Conservation (phyloP, 495 filamentous ascomycete species). For the Friedmanniomyces endolithicus region DNA sequence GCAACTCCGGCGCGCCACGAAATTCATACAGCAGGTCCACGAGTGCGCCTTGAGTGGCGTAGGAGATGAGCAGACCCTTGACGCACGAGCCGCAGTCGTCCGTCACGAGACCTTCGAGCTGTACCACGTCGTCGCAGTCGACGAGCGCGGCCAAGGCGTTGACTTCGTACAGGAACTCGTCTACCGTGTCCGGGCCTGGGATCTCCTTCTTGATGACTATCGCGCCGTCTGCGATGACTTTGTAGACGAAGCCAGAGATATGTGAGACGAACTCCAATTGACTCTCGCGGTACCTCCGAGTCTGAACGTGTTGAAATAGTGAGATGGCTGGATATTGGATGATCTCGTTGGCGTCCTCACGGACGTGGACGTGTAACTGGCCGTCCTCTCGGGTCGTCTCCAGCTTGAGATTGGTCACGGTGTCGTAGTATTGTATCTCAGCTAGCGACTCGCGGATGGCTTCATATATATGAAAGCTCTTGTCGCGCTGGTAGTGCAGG, state of each 20-base stretch:
- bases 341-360: conserved; percentile 94
- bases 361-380: conserved; percentile 88
- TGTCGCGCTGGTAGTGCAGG: conserved; percentile 78
- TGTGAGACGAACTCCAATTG: conserved; percentile 78
- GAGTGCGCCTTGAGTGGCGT: conserved; percentile 71
- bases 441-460: conserved; percentile 82
- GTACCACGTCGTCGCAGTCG: conserved; percentile 64
- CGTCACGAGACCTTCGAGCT: conserved; percentile 78
- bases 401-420: conserved; percentile 90
- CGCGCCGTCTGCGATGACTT: conserved; percentile 56
- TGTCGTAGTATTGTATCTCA: conserved; percentile 90
- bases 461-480: conserved; percentile 90
- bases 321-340: conserved; percentile 72
- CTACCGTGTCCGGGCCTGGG: conserved; percentile 86
- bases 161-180: conserved; percentile 96
- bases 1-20: conserved; percentile 38
- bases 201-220: conserved; percentile 96
- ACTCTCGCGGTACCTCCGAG: conserved; percentile 54
- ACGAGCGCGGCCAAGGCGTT: conserved; percentile 78
- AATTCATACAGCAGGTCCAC: conserved; percentile 84
- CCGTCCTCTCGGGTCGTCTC: conserved; percentile 64
- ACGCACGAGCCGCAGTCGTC: conserved; percentile 63
- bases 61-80: conserved; percentile 84
- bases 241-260: conserved; percentile 95
- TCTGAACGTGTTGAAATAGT: conserved; percentile 62